A percentile compares a stretch with the other conserved stretches of the same genome.
Evolutionary conservation across 192 early-diverging fungal genomes (phyloP).

Genomic region (Dimargaris xerosporica): DNA sequence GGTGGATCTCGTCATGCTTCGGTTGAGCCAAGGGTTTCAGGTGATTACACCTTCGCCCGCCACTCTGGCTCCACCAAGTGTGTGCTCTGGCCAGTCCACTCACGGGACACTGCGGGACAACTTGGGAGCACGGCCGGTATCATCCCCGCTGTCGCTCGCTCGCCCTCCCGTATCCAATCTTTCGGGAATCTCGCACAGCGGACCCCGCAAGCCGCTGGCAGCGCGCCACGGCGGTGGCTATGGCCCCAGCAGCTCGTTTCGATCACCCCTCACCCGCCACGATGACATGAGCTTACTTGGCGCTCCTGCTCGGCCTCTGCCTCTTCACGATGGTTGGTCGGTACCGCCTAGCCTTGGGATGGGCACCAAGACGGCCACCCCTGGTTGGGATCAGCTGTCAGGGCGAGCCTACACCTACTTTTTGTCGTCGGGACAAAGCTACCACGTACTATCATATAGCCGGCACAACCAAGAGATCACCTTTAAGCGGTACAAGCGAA

Average conservation of each 20-base stretch:
- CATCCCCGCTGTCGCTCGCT: background rate
- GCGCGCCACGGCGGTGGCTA: background rate
- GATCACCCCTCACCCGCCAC: background rate
- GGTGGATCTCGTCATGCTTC: conserved; percentile 71
- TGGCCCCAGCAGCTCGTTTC: background rate
- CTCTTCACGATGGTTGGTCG: background rate
- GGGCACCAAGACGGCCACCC: background rate
- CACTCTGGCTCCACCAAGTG: background rate
- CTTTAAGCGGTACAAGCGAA: conserved; percentile 65
- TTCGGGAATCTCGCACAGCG: background rate
- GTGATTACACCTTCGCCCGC: conserved; percentile 37
- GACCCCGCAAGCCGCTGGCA: too few relatives aligned
- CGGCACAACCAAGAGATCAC: conserved; percentile 59
- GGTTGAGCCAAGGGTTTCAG: conserved; percentile 89
- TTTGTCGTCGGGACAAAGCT: conserved; percentile 2
- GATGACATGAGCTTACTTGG: background rate
- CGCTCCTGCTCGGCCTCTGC: background rate
- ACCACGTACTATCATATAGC: background rate
- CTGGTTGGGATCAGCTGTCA: conserved; percentile 3
- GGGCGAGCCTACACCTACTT: background rate
- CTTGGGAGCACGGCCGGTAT: background rate
- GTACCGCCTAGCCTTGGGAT: background rate
- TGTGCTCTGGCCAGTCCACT: background rate
- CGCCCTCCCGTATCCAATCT: background rate
- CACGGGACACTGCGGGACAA: background rate